Evolutionary conservation across 352 stramenopile species (phyloP), one percentile per base, ranked within the genome.

Genomic region (Peronospora belbahrii): DNA sequence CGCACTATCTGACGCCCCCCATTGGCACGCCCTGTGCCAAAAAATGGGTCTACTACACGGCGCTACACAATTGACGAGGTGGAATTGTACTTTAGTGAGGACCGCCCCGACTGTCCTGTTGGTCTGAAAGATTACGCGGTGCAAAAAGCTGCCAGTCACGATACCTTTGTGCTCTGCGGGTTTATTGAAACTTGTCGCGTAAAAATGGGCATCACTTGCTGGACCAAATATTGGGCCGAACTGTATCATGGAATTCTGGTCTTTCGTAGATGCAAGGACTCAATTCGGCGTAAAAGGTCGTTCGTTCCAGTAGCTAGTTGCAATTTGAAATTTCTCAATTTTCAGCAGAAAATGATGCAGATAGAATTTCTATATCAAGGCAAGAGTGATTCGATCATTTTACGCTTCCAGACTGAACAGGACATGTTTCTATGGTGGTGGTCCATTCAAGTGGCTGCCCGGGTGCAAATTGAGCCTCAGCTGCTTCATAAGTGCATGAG

Each of bases 401-500:
- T 89, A 15, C 65, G 71, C n/a, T 79, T 79, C 41, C 30, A 68
- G 23, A 69, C 53, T 42, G 75, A 76, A 39, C 49, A 58, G 14
- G 71, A 85, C 45, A 60, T 89, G 48, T 88, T 86, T 33, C 46
- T 85, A 2, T 89, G 78, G 78, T 89, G 75, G 75, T 89, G 73
- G 73, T 64, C 62, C 1, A 69, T 89, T 20, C 75, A 87, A 48
- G 59, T 89, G 38, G 64, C 75, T 0, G 70, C 70, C 9, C 71
- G 52, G 24, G 65, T 72, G 22, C 58, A 57, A 2, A 59, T 76
- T 30, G 66, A 80, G 45, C 54, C 52, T 10, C 59, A 76, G 44
- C 36, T 74, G 23, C 50, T 80, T 19, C 58, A 81, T 38, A 65
- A 77, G 22, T 68, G 67, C 10, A 66, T 83, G 53, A 67, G 62